A percentile compares a stretch with the other conserved stretches of the same genome.
Conservation (phyloP, 768 basidiomycete species). For the Artomyces pyxidatus region DNA sequence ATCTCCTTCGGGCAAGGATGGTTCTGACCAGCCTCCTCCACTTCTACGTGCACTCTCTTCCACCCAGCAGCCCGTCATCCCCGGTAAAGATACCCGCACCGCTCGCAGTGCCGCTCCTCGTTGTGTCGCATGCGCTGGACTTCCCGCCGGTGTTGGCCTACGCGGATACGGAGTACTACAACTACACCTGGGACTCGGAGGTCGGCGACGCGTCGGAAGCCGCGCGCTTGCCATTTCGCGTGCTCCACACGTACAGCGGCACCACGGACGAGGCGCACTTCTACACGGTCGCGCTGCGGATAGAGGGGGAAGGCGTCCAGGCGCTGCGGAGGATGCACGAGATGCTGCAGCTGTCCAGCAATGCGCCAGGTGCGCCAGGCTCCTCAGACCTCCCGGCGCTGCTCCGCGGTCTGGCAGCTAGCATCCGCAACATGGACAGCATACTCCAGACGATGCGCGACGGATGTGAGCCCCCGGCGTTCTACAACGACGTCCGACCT, state of each 20-base stretch:
- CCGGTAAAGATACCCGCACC: neutral
- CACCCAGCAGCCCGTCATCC: neutral
- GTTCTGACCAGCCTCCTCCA: neutral
- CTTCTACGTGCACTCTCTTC: constrained; percentile 1
- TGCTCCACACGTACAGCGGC: neutral
- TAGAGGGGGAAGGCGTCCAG: neutral
- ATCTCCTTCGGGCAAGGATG: neutral
- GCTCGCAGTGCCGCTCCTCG: neutral
- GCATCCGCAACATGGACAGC: neutral
- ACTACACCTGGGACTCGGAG: neutral
- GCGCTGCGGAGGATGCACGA: neutral
- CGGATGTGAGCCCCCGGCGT: neutral
- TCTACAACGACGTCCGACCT: constrained; percentile 1
- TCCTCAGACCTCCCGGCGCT: neutral
- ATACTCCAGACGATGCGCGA: neutral
- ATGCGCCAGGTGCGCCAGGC: neutral
- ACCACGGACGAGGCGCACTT: constrained; percentile 6
- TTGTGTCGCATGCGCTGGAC: constrained; percentile 1
- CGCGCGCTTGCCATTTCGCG: neutral
- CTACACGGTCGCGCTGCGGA: neutral
- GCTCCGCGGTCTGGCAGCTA: neutral
- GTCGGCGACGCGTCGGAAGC: neutral
- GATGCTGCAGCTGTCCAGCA: neutral
- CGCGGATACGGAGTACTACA: constrained; percentile 2
- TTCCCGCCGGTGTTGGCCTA: constrained; percentile 1